phyloP scores from a whole-genome alignment of 2,329 filamentous ascomycete species.

The Neofusicoccum umdonicola region DNA sequence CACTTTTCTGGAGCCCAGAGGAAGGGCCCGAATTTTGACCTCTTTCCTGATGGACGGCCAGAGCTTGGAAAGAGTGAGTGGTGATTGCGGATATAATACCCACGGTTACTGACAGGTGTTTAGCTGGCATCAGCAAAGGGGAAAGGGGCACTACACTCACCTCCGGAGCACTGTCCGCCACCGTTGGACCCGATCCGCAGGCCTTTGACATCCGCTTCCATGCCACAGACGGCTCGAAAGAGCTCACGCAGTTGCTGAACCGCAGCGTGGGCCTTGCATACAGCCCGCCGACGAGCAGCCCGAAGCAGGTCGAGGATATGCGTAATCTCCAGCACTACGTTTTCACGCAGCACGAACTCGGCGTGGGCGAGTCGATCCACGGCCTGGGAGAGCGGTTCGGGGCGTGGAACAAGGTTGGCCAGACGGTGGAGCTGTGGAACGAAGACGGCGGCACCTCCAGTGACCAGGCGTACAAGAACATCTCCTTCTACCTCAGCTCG shows the following conservation, averaged over 20 bases:
- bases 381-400: constrained; percentile 76
- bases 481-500: constrained; percentile 68
- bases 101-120: background rate
- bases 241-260: constrained; percentile 54
- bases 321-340: constrained; percentile 40
- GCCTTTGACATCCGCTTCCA: constrained; percentile 58
- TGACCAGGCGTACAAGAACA: constrained; percentile 71
- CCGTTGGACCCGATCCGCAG: constrained; percentile 49
- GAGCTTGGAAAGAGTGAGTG: constrained; percentile 16
- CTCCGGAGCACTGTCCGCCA: constrained; percentile 54
- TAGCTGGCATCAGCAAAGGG: constrained; percentile 40
- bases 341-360: constrained; percentile 46
- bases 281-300: constrained; percentile 52
- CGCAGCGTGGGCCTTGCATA: constrained; percentile 60
- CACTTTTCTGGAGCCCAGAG: constrained; percentile 57
- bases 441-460: constrained; percentile 63
- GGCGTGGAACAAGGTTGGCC: constrained; percentile 72
- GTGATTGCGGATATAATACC: constrained; percentile 20
- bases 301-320: constrained; percentile 55
- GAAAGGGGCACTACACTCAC: constrained; percentile 50
- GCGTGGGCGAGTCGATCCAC: constrained; percentile 64
- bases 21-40: constrained; percentile 57
- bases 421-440: constrained; percentile 64
- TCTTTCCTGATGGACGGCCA: constrained; percentile 55
- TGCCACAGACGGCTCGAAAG: constrained; percentile 47